Base-by-base conservation (phyloP, 192 early-diverging fungal species). In the Jimgerdemannia flammicorona region DNA sequence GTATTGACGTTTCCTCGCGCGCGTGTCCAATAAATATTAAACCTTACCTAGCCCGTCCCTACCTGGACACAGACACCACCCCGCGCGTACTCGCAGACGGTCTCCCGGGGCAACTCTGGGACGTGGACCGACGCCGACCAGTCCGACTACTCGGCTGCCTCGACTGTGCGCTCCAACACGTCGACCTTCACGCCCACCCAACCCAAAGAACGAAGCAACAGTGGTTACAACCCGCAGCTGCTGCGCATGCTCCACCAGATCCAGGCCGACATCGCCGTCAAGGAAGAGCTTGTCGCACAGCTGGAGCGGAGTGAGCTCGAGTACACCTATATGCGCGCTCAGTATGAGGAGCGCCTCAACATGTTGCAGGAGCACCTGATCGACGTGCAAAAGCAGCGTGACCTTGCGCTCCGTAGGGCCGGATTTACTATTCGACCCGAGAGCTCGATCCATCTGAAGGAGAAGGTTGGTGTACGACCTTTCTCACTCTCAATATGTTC, bases 291-390 rank as follows among this genome's bases (percentile, higher is more conserved):
- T 8, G 87, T 91, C 3, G 63, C 73, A 3, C 88, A 88, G 43
- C 72, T 91, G 6, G 89, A 90, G 70, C 81, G 80, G 41, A 83
- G 83, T 2, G 88, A 91, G 69, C 75, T 72, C 18, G 87, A 91
- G 66, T 90, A 87, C 68, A 82, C 81, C 10, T 83, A 75, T 67
- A 91, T 91, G 89, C 78, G 87, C 11, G 71, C 74, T 29, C 80
- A 86, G 73, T 95, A 93, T 73, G 94, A 95, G 75, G 83, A 88
- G n/a, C 91, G 92, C 74, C 79, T 95, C 54, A 69, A 68, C 8
- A 70, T 77, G 18, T 83, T 95, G 70, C 89, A 95, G 70, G 72
- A 82, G 11, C 85, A 88, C 64, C 76, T 95, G n/a, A 63, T 68
- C 19, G 76, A 78, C 11, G 75, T 89, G 20, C 84, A 89, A 74